Conservation (phyloP, 1,284 basidiomycete genomes). For the Flammula alnicola region DNA sequence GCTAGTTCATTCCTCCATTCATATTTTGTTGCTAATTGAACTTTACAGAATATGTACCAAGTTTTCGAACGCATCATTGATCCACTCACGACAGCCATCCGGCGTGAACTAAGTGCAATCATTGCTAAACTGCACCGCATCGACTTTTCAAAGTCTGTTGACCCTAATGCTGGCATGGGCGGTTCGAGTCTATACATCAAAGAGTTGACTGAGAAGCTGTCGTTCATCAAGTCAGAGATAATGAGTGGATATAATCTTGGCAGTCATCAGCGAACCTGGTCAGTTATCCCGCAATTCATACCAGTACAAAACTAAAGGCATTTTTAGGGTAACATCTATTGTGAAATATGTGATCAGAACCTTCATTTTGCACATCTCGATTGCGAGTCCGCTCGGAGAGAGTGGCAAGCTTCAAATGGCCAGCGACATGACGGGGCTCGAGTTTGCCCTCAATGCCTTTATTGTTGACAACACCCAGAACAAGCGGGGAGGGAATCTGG, state of each 20-base stretch:
- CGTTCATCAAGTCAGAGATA: constrained; percentile 79
- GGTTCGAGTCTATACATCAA: constrained; percentile 87
- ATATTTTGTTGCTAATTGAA: constrained; percentile 6
- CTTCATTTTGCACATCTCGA: constrained; percentile 90
- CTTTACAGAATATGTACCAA: constrained; percentile 56
- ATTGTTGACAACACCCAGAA: constrained; percentile 61
- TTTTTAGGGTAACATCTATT: constrained; percentile 64
- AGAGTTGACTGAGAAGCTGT: constrained; percentile 85
- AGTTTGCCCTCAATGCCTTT: constrained; percentile 86
- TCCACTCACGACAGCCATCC: constrained; percentile 74
- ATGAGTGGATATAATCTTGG: constrained; percentile 73
- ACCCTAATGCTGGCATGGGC: constrained; percentile 65
- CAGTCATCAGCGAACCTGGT: constrained; percentile 77
- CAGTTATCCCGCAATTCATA: constrained; percentile 26
- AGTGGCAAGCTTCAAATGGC: constrained; percentile 90
- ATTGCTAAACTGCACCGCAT: constrained; percentile 82
- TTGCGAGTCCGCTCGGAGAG: constrained; percentile 87
- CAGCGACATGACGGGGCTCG: constrained; percentile 94
- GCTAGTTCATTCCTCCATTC: constrained; percentile 44
- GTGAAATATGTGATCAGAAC: constrained; percentile 79
- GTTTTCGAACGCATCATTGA: constrained; percentile 70
- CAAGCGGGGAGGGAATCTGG: constrained; percentile 68
- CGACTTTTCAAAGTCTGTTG: constrained; percentile 75
- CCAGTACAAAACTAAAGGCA: constrained; percentile 1
- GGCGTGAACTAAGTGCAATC: constrained; percentile 78